Base-by-base conservation (phyloP, 1,284 basidiomycete genomes). In the Marasmius tenuissimus region DNA sequence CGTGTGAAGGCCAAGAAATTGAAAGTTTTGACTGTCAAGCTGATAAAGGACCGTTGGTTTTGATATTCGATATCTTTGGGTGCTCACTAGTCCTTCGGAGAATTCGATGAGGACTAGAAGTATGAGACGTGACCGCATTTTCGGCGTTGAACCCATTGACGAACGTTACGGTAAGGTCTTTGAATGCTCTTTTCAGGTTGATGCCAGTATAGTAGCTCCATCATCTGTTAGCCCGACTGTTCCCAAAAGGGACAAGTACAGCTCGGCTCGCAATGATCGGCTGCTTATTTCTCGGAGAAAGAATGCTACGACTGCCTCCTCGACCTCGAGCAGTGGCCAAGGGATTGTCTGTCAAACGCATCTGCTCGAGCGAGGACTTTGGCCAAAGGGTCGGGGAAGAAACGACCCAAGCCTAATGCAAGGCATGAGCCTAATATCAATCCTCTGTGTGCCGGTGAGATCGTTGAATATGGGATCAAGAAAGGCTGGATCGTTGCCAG, bases 111-210 rank as follows among this genome's bases (percentile, higher is more conserved):
- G n/a, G n/a, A n/a, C n/a, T n/a, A n/a, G n/a, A n/a, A n/a, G n/a
- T n/a, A n/a, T n/a, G n/a, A n/a, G n/a, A n/a, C n/a, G n/a, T n/a
- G n/a, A n/a, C n/a, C n/a, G n/a, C n/a, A n/a, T n/a, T n/a, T n/a
- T n/a, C n/a, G 60, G 78, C 73, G 0, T 96, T 86, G 71, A 81
- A 85, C 57, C 93, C 95, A 0, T 73, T 90, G 10, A 96, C 94
- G 5, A 98, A 98, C 70, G 86, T 97, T 47, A 87, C 98, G 84
- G 95, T 95, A 71, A 71, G 86, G 72, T 14, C 3, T 55, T 47
- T 34, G 52, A 20, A 18, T 4, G 18, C 18, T 35, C 38, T 39
- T 45, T 61, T 57, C 22, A 42, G 20, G 38, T 40, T 16, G 10
- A 5, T n/a, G 38, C 18, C 27, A 10, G 11, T 39, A 33, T 37